These are phyloP conservation scores for Fusarium verrucosum DNA, from an alignment of 2,329 filamentous ascomycete species.

Conservation along the genomic window DNA sequence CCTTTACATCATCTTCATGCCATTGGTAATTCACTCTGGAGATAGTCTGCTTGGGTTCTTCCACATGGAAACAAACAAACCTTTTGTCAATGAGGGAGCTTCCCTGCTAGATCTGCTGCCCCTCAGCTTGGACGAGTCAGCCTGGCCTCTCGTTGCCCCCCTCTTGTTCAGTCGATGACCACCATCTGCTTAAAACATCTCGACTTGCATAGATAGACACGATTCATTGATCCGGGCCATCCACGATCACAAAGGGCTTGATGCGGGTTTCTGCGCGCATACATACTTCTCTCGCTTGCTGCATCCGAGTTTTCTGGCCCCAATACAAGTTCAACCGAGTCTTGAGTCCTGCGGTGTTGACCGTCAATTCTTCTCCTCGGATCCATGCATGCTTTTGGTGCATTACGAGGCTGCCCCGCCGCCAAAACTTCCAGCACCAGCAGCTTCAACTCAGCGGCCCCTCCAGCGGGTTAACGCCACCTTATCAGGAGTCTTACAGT, in stretches of 20 bases:
- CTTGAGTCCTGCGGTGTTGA: constrained; percentile 29
- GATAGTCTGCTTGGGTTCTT: constrained; percentile 1
- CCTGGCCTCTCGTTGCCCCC: background rate
- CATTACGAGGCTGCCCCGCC: constrained; percentile 39
- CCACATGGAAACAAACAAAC: constrained; percentile 28
- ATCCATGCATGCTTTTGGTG: constrained; percentile 2
- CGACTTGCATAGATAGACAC: constrained; percentile 5
- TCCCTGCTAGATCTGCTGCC: constrained; percentile 12
- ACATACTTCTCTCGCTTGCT: constrained; percentile 1
- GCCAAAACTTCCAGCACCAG: constrained; percentile 16
- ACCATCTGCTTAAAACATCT: constrained; percentile 20
- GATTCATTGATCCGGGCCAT: constrained; percentile 15
- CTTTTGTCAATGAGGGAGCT: background rate
- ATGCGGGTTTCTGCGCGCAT: background rate
- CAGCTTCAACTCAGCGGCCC: constrained; percentile 23
- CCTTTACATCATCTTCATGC: constrained; percentile 35
- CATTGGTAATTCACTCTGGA: constrained; percentile 25
- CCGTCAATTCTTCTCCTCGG: constrained; percentile 3
- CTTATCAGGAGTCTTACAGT: constrained; percentile 23
- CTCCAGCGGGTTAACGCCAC: constrained; percentile 36
- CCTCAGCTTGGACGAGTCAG: constrained; percentile 28
- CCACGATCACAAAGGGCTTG: constrained; percentile 6
- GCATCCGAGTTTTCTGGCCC: constrained; percentile 6
- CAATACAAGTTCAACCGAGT: constrained; percentile 22
- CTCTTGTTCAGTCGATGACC: constrained; percentile 31